Evolutionary conservation across 169 alveolate species (phyloP), one percentile per base, ranked within the genome.

Genomic region (Cryptosporidium canis): DNA sequence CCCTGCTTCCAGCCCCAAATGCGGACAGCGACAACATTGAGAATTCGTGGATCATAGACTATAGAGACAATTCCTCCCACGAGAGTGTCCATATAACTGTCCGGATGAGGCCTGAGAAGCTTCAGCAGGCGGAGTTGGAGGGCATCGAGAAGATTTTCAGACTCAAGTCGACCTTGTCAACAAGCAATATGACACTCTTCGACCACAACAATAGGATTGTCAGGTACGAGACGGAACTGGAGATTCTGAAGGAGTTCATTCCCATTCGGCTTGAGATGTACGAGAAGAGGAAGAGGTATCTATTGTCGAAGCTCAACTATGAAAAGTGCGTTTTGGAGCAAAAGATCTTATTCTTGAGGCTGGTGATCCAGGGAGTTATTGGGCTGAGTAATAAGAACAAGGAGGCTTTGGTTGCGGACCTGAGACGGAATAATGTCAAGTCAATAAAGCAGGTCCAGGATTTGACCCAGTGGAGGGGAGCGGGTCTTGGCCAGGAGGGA

Each of bases 171-270:
- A 84, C 96, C 16, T 61, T 97, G 64, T 91, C 97, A 37, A 94
- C 96, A 29, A 95, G 95, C 33, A 97, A 97, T 95, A 95, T 96
- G 97, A 98, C 98, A 51, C 95, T 97, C 43, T 98, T 98, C 92
- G 98, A 96, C 83, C 94, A 96, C 1, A 91, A 96, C 39, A 96
- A 97, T 67, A 94, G 95, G 72, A 92, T 98, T 37, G 95, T 94
- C 65, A 94, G 96, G 66, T 98, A 96, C 91, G 92, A 92, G 8
- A 92, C 94, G 18, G 98, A 95, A 37, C 92, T 96, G 58, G 99
- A 97, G 53, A 97, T 98, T 45, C 68, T 98, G 83, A 91, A 93
- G 71, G 98, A 96, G 51, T 98, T 98, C 85, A 96, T 96, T 64
- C 95, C 92, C 39, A 94, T 96, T 39, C 93, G 99, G 65, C 92